phyloP scores from a whole-genome alignment of 768 basidiomycete species.

The Pleurotus salmoneostramineus region DNA sequence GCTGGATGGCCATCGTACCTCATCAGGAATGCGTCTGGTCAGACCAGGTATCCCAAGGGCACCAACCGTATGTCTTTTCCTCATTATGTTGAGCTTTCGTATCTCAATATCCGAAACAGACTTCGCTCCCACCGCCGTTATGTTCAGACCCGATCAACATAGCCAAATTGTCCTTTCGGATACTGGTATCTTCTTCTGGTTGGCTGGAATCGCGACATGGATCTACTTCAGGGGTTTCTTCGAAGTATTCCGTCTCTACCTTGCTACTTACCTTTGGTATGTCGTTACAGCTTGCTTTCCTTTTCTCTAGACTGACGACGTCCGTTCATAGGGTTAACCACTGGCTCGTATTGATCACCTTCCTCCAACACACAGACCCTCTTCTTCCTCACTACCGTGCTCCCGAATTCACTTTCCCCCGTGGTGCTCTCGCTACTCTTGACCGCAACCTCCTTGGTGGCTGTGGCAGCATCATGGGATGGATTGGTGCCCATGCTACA shows the following conservation, averaged over 20 bases:
- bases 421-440: slow-evolving; percentile 89
- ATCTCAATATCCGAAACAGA: slow-evolving; percentile 30
- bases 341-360: slow-evolving; percentile 96
- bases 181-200: slow-evolving; percentile 74
- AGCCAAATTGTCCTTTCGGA: slow-evolving; percentile 78
- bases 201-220: slow-evolving; percentile 52
- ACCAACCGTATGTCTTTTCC: slow-evolving; percentile 65
- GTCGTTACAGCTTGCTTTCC: slow-evolving; percentile 5
- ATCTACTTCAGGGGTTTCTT: slow-evolving; percentile 61
- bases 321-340: slow-evolving; percentile 64
- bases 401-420: slow-evolving; percentile 86
- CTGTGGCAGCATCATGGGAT: slow-evolving; percentile 74
- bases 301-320: slow-evolving; percentile 2
- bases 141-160: slow-evolving; percentile 84
- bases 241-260: slow-evolving; percentile 74
- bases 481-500: slow-evolving; percentile 81
- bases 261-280: slow-evolving; percentile 85
- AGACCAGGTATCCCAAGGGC: slow-evolving; percentile 69
- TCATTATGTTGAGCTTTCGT: background rate
- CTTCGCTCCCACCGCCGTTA: slow-evolving; percentile 71
- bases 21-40: slow-evolving; percentile 80
- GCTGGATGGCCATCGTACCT: slow-evolving; percentile 88
- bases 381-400: slow-evolving; percentile 91
- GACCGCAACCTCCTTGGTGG: slow-evolving; percentile 82
- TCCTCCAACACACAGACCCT: slow-evolving; percentile 98